Conservation (phyloP, 139 green algal species). For the Zygnema circumcarinatum region DNA sequence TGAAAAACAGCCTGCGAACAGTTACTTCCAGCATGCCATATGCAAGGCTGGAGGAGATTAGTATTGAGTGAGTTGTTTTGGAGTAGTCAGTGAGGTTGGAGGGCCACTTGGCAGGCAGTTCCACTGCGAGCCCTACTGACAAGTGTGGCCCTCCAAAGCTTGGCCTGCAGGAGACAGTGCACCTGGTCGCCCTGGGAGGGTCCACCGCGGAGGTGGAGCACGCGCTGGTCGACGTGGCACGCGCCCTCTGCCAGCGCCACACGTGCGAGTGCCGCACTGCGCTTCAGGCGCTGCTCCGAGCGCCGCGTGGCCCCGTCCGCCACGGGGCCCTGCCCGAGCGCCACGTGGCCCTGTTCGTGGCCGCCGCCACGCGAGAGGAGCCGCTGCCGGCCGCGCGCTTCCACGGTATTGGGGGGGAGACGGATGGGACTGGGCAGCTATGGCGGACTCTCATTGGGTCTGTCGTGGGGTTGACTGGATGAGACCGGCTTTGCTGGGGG, state of each 20-base stretch:
- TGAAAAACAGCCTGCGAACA: too few species aligned
- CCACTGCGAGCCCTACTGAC: neutral
- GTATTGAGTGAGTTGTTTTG: too few species aligned
- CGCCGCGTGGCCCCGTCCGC: neutral
- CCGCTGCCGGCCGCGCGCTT: slow-evolving; percentile 3
- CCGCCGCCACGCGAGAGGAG: neutral
- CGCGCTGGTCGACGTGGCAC: slow-evolving; percentile 1
- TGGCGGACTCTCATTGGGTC: too few species aligned
- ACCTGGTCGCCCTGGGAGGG: neutral
- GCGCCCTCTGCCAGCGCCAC: neutral
- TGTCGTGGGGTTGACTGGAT: too few species aligned
- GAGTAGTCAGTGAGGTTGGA: too few species aligned
- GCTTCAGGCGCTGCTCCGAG: neutral
- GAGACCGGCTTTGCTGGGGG: too few species aligned
- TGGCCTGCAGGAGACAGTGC: neutral
- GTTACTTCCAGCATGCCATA: too few species aligned
- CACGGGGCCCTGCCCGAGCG: neutral
- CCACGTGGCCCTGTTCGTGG: slow-evolving; percentile 8
- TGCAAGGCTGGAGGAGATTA: too few species aligned
- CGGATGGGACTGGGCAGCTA: too few species aligned
- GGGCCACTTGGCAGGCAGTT: too few species aligned
- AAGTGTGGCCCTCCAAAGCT: neutral
- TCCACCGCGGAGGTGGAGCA: neutral
- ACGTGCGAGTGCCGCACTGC: neutral
- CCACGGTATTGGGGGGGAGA: too few species aligned